A percentile compares a stretch with the other conserved stretches of the same genome.
phyloP scores from a whole-genome alignment of 495 filamentous ascomycete species.

The Tetracladium setigerum region DNA sequence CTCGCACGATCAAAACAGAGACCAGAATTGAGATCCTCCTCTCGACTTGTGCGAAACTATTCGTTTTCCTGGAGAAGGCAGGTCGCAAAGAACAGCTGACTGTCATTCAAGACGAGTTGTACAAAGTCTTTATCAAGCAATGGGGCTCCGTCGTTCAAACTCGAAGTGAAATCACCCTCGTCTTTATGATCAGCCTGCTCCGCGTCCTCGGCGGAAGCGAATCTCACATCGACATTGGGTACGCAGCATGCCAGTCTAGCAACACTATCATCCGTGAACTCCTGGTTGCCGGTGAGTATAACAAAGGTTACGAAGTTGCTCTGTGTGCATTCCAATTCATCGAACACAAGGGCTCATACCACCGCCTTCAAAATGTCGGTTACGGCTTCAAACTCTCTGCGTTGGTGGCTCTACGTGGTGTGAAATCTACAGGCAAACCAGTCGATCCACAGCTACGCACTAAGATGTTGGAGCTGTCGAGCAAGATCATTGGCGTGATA shows the following conservation, averaged over 20 bases:
- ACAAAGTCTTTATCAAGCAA: constrained; percentile 47
- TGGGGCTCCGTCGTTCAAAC: constrained; percentile 33
- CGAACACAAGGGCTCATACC: constrained; percentile 44
- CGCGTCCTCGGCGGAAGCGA: constrained; percentile 35
- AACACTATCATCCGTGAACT: constrained; percentile 32
- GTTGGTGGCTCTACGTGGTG: constrained; percentile 41
- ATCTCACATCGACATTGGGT: constrained; percentile 32
- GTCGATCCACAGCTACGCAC: constrained; percentile 33
- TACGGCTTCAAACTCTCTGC: constrained; percentile 49
- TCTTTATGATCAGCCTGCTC: constrained; percentile 46
- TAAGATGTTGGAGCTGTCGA: constrained; percentile 45
- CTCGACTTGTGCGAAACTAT: constrained; percentile 42
- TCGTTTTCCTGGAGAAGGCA: constrained; percentile 40
- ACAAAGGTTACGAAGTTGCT: constrained; percentile 45
- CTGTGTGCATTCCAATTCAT: constrained; percentile 48
- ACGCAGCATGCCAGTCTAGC: constrained; percentile 26
- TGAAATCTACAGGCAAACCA: constrained; percentile 23
- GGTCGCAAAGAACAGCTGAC: constrained; percentile 36
- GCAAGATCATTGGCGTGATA: constrained; percentile 42
- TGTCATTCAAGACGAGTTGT: constrained; percentile 44
- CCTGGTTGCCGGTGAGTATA: constrained; percentile 35
- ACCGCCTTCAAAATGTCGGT: constrained; percentile 36
- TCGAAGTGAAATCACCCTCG: constrained; percentile 29
- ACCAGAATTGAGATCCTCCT: constrained; percentile 38
- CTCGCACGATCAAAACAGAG: constrained; percentile 32